These are phyloP conservation scores for Herpetomonas samuelpessoai DNA, from an alignment of 208 protist species.

Conservation along the genomic window DNA sequence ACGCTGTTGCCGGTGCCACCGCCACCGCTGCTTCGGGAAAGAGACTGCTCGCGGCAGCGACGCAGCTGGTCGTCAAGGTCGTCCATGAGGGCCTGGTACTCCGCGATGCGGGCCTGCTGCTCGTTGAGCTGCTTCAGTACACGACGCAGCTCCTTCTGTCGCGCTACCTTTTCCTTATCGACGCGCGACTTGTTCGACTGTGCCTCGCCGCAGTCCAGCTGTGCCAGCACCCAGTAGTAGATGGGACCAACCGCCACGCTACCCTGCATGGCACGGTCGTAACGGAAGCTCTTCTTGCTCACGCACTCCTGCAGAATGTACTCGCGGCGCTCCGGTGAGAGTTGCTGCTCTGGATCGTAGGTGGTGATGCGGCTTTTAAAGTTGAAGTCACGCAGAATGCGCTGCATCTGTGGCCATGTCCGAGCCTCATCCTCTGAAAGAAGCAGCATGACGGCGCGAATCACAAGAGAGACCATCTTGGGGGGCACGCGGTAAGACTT, in stretches of 20 bases:
- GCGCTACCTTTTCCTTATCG: constrained; percentile 44
- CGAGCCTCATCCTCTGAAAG: constrained; percentile 76
- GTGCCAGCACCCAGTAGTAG: constrained; percentile 88
- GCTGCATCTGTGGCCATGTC: constrained; percentile 82
- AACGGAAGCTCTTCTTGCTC: constrained; percentile 78
- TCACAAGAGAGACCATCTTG: constrained; percentile 71
- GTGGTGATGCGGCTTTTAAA: constrained; percentile 71
- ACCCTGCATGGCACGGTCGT: constrained; percentile 70
- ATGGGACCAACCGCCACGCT: constrained; percentile 81
- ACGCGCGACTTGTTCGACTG: constrained; percentile 50
- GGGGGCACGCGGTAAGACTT: constrained; percentile 84
- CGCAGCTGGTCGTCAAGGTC: constrained; percentile 71
- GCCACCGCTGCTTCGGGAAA: constrained; percentile 7
- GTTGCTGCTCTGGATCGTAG: constrained; percentile 62
- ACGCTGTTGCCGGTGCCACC: neutral
- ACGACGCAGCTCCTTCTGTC: constrained; percentile 59
- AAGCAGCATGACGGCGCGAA: constrained; percentile 86
- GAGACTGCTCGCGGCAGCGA: constrained; percentile 37
- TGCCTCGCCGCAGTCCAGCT: constrained; percentile 78
- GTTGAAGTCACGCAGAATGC: constrained; percentile 63
- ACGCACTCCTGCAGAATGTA: constrained; percentile 88
- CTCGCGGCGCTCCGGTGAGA: constrained; percentile 72
- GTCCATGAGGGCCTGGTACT: constrained; percentile 78
- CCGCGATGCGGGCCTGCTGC: constrained; percentile 62
- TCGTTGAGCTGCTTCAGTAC: constrained; percentile 73